These are phyloP conservation scores for Ceratobasidium sp. DNA, from an alignment of 1,284 basidiomycete genomes.

Conservation along the genomic window DNA sequence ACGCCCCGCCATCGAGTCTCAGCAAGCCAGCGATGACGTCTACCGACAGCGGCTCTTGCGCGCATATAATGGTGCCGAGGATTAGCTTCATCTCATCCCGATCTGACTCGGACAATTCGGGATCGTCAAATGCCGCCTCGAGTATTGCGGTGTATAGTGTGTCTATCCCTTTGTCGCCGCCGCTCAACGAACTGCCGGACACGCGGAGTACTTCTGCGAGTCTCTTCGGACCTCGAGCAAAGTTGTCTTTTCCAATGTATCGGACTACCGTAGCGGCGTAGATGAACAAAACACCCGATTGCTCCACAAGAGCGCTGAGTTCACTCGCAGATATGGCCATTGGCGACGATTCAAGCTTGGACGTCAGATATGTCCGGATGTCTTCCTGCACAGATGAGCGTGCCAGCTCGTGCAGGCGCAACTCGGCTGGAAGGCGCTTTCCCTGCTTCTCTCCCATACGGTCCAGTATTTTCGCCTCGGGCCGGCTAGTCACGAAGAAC, in stretches of 20 bases:
- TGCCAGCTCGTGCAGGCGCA: not conserved
- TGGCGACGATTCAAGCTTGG: not conserved
- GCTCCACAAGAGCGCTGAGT: not conserved
- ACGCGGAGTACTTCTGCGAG: not conserved
- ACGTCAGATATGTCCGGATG: not conserved
- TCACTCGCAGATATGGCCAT: too few relatives aligned
- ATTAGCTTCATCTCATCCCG: too few relatives aligned
- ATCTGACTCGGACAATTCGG: too few relatives aligned
- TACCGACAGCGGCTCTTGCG: not conserved
- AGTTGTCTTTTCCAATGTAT: not conserved
- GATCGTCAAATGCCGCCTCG: too few relatives aligned
- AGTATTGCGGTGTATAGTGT: not conserved
- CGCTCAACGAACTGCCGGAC: not conserved
- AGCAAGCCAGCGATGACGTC: not conserved
- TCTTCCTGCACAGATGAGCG: not conserved
- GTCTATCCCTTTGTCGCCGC: not conserved
- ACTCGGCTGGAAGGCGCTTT: not conserved
- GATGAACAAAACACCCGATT: not conserved
- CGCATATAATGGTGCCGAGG: too few relatives aligned
- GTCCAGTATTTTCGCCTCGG: not conserved
- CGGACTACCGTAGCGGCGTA: conserved; percentile 8
- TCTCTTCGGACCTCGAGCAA: not conserved
- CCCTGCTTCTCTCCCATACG: not conserved
- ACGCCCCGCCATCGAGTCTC: not conserved
- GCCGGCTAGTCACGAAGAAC: conserved; percentile 3